Conservation (phyloP, 306 rosid genomes). For the Sechiopsis laciniata region DNA sequence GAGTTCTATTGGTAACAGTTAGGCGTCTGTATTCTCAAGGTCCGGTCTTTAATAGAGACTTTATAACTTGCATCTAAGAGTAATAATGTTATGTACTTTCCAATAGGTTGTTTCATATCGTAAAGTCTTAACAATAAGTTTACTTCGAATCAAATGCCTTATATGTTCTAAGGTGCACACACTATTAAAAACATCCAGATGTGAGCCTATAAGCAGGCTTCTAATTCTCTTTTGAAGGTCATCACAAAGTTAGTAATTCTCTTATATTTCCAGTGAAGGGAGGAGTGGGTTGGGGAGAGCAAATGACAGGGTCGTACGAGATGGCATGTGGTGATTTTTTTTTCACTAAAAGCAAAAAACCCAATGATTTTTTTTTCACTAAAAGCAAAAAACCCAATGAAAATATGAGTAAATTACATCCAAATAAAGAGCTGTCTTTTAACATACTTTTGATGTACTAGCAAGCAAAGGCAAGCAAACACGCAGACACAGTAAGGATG, state of each 20-base stretch:
- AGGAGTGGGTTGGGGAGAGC: background rate
- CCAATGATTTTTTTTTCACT: background rate
- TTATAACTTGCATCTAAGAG: background rate
- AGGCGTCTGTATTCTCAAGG: background rate
- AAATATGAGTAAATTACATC: background rate
- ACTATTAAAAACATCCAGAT: background rate
- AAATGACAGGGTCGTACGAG: background rate
- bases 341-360: background rate
- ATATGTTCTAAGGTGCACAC: background rate
- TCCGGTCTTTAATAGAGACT: background rate
- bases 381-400: background rate
- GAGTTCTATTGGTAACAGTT: background rate
- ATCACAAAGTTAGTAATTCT: background rate
- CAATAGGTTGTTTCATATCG: background rate
- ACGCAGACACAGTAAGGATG: background rate
- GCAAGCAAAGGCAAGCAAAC: background rate
- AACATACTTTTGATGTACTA: background rate
- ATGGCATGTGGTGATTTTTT: too few species aligned
- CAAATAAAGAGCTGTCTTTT: background rate
- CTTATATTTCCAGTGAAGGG: background rate
- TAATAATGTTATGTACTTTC: background rate
- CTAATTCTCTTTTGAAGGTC: conserved; percentile 10
- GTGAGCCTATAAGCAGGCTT: background rate
- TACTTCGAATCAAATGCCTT: background rate
- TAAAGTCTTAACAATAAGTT: background rate